Evolutionary conservation across 2,329 filamentous ascomycete species (phyloP), one percentile per base, ranked within the genome.

Genomic region (Talaromyces sp.): DNA sequence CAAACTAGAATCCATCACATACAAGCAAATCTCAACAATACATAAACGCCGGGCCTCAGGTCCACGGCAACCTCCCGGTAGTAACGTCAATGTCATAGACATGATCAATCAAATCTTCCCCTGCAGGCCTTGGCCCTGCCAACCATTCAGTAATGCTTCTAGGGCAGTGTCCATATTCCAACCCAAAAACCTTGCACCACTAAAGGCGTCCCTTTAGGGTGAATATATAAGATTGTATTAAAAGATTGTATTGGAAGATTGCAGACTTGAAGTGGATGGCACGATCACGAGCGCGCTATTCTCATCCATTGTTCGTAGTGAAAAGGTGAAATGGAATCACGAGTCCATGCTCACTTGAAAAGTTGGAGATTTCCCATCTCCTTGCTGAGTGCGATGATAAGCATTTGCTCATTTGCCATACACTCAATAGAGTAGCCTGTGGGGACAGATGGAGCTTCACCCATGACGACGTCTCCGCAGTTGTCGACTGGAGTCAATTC

Each of bases 21-120:
- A 56, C 33, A 56, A 56, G 33, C 52, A 22, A 17, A 39, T 45
- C 39, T 43, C 56, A 43, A 27, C 39, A 43, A 59, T 57, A 47
- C 50, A 63, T 57, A 19, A 56, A 43, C 45, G 5, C 27, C 64
- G 54, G 64, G 64, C 64, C 60, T 62, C 57, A 62, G 64, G 60
- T 57, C 64, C 64, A 31, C 37, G 64, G 49, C 52, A 41, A 66
- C 64, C 60, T 66, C 52, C 52, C 50, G 50, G 57, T 58, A 61
- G 27, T 54, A 35, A 10, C 15, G 10, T 37, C 19, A 56, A 56
- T 56, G n/a, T 56, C 31, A 15, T 56, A 56, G 52, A 56, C 31
- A 37, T 25, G 33, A 39, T 22, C 33, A 45, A 5, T 31, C 25
- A 31, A 33, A 59, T 59, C 33, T 17, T 33, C 27, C 17, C 39